Conservation (phyloP, 768 basidiomycete species). For the Floccularia luteovirens region DNA sequence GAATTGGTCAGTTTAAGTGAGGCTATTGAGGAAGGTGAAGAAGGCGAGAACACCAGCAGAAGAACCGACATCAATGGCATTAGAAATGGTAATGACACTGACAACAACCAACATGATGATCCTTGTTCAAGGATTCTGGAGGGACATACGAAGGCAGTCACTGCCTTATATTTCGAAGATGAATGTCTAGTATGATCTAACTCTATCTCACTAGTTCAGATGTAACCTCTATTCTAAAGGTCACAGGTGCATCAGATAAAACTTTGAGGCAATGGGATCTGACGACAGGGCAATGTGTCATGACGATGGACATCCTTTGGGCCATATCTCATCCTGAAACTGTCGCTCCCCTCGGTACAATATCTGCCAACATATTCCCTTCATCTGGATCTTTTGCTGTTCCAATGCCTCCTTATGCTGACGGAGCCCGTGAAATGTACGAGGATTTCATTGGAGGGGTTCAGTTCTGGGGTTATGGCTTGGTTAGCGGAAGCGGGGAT, state of each 20-base stretch:
- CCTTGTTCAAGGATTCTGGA: constrained; percentile 72
- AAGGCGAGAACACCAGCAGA: constrained; percentile 30
- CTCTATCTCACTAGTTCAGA: constrained; percentile 2
- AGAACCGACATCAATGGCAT: constrained; percentile 30
- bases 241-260: constrained; percentile 97
- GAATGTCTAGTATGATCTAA: constrained; percentile 67
- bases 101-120: constrained; percentile 32
- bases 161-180: constrained; percentile 92
- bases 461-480: constrained; percentile 97
- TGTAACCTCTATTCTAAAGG: constrained; percentile 34
- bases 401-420: constrained; percentile 81
- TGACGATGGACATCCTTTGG: constrained; percentile 99
- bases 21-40: constrained; percentile 59
- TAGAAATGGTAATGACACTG: constrained; percentile 25
- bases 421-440: constrained; percentile 92
- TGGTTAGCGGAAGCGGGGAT: constrained; percentile 96
- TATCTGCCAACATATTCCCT: constrained; percentile 41
- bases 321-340: constrained; percentile 87
- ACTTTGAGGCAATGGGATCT: constrained; percentile 99
- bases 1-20: constrained; percentile 55
- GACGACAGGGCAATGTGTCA: constrained; percentile 92
- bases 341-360: constrained; percentile 26
- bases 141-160: constrained; percentile 91
- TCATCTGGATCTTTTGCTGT: constrained; percentile 66
- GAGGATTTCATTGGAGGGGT: constrained; percentile 96